phyloP scores from a whole-genome alignment of 2,329 filamentous ascomycete genomes.

The Tolypocladium cylindrosporum region DNA sequence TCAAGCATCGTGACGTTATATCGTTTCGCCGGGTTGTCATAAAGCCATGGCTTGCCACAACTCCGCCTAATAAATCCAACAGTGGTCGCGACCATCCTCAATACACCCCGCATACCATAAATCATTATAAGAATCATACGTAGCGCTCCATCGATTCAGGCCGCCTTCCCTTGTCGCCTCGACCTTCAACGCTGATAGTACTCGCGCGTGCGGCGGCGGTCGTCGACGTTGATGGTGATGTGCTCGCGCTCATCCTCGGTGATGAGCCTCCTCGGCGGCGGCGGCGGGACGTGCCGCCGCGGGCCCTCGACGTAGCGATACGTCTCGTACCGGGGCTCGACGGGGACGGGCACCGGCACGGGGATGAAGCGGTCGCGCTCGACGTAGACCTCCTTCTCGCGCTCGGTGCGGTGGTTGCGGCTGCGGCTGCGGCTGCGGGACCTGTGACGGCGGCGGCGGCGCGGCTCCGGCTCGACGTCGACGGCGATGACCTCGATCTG shows the following conservation, averaged over 20 bases:
- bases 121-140: not conserved
- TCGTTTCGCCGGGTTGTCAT: not conserved
- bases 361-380: constrained; percentile 41
- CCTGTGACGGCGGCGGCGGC: constrained; percentile 11
- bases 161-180: not conserved
- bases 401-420: constrained; percentile 12
- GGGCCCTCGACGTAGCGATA: constrained; percentile 44
- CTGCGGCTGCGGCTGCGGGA: constrained; percentile 16
- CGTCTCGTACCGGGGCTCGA: constrained; percentile 32
- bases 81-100: not conserved
- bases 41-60: not conserved
- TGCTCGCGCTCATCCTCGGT: constrained; percentile 15
- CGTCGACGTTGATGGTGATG: constrained; percentile 19
- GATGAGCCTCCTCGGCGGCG: constrained; percentile 20
- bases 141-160: not conserved
- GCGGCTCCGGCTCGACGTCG: constrained; percentile 22
- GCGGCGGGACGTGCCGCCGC: constrained; percentile 19
- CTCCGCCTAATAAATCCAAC: not conserved
- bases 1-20: not conserved
- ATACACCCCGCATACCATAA: not conserved
- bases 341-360: constrained; percentile 29
- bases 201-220: constrained; percentile 19
- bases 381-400: constrained; percentile 38
- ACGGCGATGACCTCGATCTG: constrained; percentile 29
- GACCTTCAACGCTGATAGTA: constrained; percentile 14